These are phyloP conservation scores for Fusarium camptoceras DNA, from an alignment of 2,329 filamentous ascomycete species.

Conservation along the genomic window DNA sequence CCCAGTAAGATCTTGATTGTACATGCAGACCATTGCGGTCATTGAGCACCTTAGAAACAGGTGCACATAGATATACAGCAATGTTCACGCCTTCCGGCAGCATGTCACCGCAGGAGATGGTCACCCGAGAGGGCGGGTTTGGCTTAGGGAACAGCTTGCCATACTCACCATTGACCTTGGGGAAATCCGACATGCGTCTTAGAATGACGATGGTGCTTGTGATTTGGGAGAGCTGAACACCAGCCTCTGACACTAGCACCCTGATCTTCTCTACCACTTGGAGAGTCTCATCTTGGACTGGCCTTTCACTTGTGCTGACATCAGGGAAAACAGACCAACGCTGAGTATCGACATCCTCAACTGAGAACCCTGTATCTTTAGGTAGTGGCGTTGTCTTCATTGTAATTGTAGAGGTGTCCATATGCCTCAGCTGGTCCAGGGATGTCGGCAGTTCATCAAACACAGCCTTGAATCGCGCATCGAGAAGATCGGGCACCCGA, in stretches of 20 bases:
- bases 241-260: constrained; percentile 52
- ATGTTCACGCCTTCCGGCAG: constrained; percentile 71
- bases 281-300: constrained; percentile 62
- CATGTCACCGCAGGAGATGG: constrained; percentile 78
- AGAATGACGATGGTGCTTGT: constrained; percentile 75
- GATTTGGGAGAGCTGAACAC: constrained; percentile 54
- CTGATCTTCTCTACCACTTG: constrained; percentile 61
- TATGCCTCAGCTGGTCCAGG: constrained; percentile 11
- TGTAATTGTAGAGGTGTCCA: constrained; percentile 9
- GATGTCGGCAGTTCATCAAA: constrained; percentile 49
- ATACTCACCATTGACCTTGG: constrained; percentile 79
- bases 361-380: constrained; percentile 18
- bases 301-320: constrained; percentile 32
- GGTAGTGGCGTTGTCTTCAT: constrained; percentile 5
- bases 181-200: constrained; percentile 83
- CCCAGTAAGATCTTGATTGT: constrained; percentile 95
- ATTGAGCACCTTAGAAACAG: constrained; percentile 43
- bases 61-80: constrained; percentile 66
- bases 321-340: constrained; percentile 57
- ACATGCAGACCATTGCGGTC: constrained; percentile 80
- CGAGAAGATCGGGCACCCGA: constrained; percentile 74
- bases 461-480: constrained; percentile 66
- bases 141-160: constrained; percentile 77
- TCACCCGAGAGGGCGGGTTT: constrained; percentile 87
- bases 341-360: constrained; percentile 37